Evolutionary conservation across 1,139 yeast genomes (phyloP).

Genomic region (Debaryomyces sp.): DNA sequence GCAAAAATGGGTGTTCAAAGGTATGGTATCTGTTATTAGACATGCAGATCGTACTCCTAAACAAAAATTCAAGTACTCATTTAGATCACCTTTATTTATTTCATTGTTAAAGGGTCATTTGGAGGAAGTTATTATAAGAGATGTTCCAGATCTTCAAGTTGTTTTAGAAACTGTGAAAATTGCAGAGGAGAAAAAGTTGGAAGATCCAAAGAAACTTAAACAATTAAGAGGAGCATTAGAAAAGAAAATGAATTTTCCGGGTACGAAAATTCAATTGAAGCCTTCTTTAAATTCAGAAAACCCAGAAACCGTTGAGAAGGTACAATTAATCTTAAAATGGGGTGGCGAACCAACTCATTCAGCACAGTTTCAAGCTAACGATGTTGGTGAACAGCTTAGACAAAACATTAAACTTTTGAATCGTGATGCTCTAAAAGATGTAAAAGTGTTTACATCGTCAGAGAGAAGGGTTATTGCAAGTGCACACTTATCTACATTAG

Average conservation of each 20-base stretch:
- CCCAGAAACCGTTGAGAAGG: slow-evolving; percentile 80
- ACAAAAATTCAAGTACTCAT: slow-evolving; percentile 95
- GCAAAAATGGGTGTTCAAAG: slow-evolving; percentile 97
- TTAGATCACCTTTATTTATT: slow-evolving; percentile 83
- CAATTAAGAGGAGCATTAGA: slow-evolving; percentile 83
- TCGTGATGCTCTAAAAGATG: slow-evolving; percentile 80
- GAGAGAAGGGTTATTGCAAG: slow-evolving; percentile 94
- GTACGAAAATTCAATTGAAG: slow-evolving; percentile 94
- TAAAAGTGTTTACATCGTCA: slow-evolving; percentile 85
- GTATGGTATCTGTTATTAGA: slow-evolving; percentile 86
- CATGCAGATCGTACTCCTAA: slow-evolving; percentile 99
- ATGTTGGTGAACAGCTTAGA: slow-evolving; percentile 92
- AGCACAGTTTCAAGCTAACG: slow-evolving; percentile 91
- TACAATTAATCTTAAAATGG: slow-evolving; percentile 95
- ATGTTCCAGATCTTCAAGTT: slow-evolving; percentile 80
- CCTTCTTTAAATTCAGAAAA: slow-evolving; percentile 72
- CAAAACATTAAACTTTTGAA: slow-evolving; percentile 88
- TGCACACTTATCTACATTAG: slow-evolving; percentile 84
- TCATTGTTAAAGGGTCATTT: slow-evolving; percentile 90
- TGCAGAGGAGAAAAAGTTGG: slow-evolving; percentile 78
- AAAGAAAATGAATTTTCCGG: slow-evolving; percentile 88
- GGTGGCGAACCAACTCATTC: slow-evolving; percentile 99
- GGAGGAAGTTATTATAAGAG: slow-evolving; percentile 94
- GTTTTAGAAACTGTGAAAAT: slow-evolving; percentile 82
- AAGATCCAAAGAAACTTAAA: slow-evolving; percentile 74